These are phyloP conservation scores for Zizania palustris DNA, from an alignment of 202 grass and related monocot genomes.

Conservation along the genomic window DNA sequence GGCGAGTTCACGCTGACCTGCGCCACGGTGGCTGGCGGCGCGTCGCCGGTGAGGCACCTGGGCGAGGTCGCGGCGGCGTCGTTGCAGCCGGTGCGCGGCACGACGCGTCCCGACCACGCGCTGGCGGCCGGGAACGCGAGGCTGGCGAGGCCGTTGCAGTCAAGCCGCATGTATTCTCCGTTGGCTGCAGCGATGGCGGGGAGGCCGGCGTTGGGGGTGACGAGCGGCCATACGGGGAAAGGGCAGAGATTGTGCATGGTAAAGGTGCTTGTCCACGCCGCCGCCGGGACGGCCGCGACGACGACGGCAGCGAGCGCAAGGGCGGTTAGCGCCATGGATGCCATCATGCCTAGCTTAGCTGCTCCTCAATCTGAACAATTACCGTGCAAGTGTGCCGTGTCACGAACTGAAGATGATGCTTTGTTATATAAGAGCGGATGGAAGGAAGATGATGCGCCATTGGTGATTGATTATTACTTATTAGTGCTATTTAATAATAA, in stretches of 20 bases:
- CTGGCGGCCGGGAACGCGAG: conserved; percentile 19
- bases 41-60: conserved; percentile 28
- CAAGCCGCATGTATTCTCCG: background rate
- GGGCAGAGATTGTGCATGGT: conserved; percentile 49
- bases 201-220: background rate
- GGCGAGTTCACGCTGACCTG: conserved; percentile 40
- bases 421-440: too few species aligned
- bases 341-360: background rate
- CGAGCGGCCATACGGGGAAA: conserved; percentile 15
- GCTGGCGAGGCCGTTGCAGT: conserved; percentile 24
- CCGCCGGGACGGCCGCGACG: background rate
- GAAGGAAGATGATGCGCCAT: too few species aligned
- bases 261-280: background rate
- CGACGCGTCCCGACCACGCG: conserved; percentile 39
- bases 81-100: conserved; percentile 27
- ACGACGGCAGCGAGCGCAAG: background rate
- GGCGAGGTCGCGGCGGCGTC: background rate
- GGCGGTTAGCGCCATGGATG: background rate
- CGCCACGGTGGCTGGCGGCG: conserved; percentile 43
- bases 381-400: too few species aligned
- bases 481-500: too few species aligned
- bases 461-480: too few species aligned
- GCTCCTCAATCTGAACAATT: too few species aligned
- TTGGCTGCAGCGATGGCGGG: background rate
- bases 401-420: too few species aligned